Conservation (phyloP, 2,329 filamentous ascomycete species). For the Orbilia oligospora region DNA sequence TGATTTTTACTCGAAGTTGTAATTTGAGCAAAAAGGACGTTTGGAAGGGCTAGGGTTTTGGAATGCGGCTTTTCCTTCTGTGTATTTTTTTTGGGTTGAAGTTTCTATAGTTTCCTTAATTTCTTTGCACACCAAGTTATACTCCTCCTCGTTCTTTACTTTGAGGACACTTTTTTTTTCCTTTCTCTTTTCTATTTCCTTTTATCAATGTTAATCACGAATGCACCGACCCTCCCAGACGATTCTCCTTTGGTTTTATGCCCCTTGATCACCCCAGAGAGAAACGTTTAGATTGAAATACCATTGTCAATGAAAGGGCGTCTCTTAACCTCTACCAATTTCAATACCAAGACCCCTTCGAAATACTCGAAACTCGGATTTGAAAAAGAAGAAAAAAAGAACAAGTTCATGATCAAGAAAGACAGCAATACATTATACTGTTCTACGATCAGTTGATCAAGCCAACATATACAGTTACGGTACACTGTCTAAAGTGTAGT, state of each 20-base stretch:
- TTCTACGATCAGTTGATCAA: neutral
- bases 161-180: neutral
- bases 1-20: slow-evolving; percentile 46
- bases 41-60: slow-evolving; percentile 36
- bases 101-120: slow-evolving; percentile 4
- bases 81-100: slow-evolving; percentile 21
- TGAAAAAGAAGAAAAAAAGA: neutral
- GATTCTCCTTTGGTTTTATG: slow-evolving; percentile 40
- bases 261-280: slow-evolving; percentile 23
- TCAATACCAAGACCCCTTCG: slow-evolving; percentile 6
- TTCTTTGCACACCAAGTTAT: neutral
- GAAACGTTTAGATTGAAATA: slow-evolving; percentile 30
- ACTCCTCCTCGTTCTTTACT: neutral
- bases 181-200: neutral
- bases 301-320: slow-evolving; percentile 2
- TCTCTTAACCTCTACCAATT: slow-evolving; percentile 20
- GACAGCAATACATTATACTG: neutral
- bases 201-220: slow-evolving; percentile 48
- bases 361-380: neutral
- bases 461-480: neutral
- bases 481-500: neutral
- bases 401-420: neutral
- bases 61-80: slow-evolving; percentile 11
- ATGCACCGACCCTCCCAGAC: slow-evolving; percentile 35
- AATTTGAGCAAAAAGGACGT: slow-evolving; percentile 55